Conservation (phyloP, 768 basidiomycete genomes). For the Tulasnella sp. region DNA sequence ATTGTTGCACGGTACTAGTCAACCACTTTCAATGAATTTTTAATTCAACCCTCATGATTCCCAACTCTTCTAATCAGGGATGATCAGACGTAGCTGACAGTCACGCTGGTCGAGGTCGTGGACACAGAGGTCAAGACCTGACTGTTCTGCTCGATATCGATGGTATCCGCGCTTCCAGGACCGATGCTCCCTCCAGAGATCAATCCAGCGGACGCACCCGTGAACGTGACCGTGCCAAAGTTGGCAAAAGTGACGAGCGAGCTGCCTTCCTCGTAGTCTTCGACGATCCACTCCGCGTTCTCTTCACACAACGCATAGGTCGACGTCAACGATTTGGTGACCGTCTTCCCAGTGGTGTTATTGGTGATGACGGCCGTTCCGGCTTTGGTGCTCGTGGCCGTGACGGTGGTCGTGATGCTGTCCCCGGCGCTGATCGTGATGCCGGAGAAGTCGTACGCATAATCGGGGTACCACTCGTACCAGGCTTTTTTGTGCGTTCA, state of each 20-base stretch:
- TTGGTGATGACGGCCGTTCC: conserved; percentile 26
- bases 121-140: conserved; percentile 27
- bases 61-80: no score
- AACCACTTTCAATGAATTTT: no score
- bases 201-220: conserved; percentile 26
- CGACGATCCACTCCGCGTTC: conserved; percentile 33
- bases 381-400: conserved; percentile 22
- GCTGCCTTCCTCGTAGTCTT: conserved; percentile 26
- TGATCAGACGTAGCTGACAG: no score
- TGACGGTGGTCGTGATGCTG: conserved; percentile 25
- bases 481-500: neutral
- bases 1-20: conserved; percentile 29
- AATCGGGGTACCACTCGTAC: conserved; percentile 24
- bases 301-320: conserved; percentile 26
- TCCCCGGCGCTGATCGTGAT: conserved; percentile 26
- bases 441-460: conserved; percentile 27
- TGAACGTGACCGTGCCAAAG: conserved; percentile 25
- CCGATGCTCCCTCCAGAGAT: conserved; percentile 20
- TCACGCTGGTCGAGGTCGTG: conserved; percentile 19
- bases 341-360: conserved; percentile 23
- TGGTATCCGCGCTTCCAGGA: conserved; percentile 27
- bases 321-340: conserved; percentile 26
- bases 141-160: conserved; percentile 30
- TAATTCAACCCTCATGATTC: no score
- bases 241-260: conserved; percentile 22